Base-by-base conservation (phyloP, 176 grass and related monocot species). In the Elaeis guineensis region DNA sequence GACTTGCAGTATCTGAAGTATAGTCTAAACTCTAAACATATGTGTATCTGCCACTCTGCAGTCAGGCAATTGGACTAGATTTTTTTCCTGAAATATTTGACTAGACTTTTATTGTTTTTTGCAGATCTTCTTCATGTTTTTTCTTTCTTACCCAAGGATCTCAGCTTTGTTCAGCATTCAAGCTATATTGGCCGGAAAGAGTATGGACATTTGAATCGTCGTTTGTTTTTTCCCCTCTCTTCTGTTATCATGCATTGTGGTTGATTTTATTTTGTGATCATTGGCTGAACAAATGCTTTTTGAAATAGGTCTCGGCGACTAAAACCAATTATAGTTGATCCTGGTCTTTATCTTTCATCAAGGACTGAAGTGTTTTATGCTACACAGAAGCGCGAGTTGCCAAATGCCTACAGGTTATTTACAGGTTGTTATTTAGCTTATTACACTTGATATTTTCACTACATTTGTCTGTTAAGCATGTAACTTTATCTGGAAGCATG, bases 101-200 rank as follows among this genome's bases (percentile, higher is more conserved):
- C 25, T 61, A 69, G 28, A 65, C 17, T 74, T 54, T 35, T 52
- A 74, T 26, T 77, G 73, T 24, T 78, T 24, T 78, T 72, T 58
- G 49, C 80, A 97, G 92, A 97, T 80, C 83, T 91, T 17, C 78
- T 97, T 44, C 92, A 97, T 85, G 81, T 97, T 62, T 97, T 91
- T 50, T 97, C 87, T 64, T 97, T 88, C 59, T 28, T 97, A 69
- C 87, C 87, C 11, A 91, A 51, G 63, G 84, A 97, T 78, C 88
- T 97, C 65, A 97, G 88, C 81, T 97, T 97, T 78, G 77, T 97
- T 72, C 84, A 89, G 56, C 92, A 97, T 69, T 64, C 84, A 21
- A 85, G 81, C 79, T 97, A 97, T 77, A 85, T 97, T 35, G 81
- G 92, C 70, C 85, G 84, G 87, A 91, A 78, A 81, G 81, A 97